These are phyloP conservation scores for Effrenium voratum DNA, from an alignment of 73 alveolate species.

Conservation along the genomic window DNA sequence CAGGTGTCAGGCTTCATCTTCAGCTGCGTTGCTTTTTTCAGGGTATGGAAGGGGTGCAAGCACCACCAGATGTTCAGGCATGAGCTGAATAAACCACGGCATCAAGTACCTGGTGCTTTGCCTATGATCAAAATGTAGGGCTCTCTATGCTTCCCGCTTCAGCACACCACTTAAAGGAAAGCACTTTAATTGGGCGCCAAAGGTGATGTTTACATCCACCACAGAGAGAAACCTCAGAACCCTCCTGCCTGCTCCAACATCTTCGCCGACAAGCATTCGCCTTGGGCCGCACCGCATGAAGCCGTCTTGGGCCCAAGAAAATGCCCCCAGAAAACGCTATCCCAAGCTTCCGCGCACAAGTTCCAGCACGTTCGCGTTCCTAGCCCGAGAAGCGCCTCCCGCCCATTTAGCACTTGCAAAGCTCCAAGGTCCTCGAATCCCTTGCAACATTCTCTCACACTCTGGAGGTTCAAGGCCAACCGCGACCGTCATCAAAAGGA, in stretches of 20 bases:
- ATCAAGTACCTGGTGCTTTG: not conserved
- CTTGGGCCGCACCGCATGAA: not conserved
- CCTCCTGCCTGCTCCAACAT: constrained; percentile 56
- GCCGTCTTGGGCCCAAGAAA: too few relatives aligned
- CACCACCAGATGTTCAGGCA: too few relatives aligned
- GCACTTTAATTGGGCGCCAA: not conserved
- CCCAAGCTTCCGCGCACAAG: too few relatives aligned
- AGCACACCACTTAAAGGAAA: not conserved
- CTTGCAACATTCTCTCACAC: too few relatives aligned
- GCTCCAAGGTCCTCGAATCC: too few relatives aligned
- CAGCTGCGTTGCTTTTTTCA: too few relatives aligned
- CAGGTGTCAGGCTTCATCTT: too few relatives aligned
- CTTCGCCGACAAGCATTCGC: constrained; percentile 66
- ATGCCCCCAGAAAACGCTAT: too few relatives aligned
- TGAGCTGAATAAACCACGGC: too few relatives aligned
- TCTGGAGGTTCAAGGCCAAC: too few relatives aligned
- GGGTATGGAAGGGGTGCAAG: too few relatives aligned
- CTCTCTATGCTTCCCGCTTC: not conserved
- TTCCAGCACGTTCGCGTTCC: not conserved
- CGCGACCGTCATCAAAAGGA: too few relatives aligned
- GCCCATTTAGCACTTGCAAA: not conserved
- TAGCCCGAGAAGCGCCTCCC: not conserved
- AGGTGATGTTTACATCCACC: not conserved
- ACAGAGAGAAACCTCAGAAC: not conserved
- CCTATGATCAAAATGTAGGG: not conserved